These are phyloP conservation scores for Scutellaria minor DNA, from an alignment of 257 asterid genomes.

Conservation along the genomic window DNA sequence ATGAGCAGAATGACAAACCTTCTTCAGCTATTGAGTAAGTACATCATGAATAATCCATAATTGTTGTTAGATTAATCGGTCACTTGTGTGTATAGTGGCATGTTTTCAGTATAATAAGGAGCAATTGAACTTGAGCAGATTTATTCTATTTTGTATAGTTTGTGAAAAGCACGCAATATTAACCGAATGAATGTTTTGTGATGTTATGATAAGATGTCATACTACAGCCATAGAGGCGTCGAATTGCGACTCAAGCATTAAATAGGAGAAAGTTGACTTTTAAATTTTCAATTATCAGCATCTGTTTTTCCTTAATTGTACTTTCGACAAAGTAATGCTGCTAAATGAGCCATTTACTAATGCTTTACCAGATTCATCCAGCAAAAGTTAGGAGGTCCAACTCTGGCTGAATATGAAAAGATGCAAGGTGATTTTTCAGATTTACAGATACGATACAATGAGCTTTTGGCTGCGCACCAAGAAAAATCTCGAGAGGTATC, in stretches of 20 bases:
- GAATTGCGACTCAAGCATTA: not conserved
- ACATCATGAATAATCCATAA: constrained; percentile 2
- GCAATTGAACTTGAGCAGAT: constrained; percentile 16
- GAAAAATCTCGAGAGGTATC: constrained; percentile 77
- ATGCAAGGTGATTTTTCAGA: constrained; percentile 75
- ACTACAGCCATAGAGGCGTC: not conserved
- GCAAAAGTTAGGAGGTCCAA: constrained; percentile 91
- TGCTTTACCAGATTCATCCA: constrained; percentile 72
- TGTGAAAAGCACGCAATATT: not conserved
- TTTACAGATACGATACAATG: constrained; percentile 60
- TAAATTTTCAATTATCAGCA: constrained; percentile 1
- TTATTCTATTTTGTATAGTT: not conserved
- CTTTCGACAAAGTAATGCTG: not conserved
- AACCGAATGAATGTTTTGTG: constrained; percentile 7
- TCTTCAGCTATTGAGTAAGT: constrained; percentile 92
- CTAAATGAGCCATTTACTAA: constrained; percentile 9
- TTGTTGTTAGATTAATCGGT: constrained; percentile 17
- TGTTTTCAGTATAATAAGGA: constrained; percentile 16
- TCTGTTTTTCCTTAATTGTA: not conserved
- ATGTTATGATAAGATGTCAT: constrained; percentile 1
- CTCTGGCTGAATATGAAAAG: constrained; percentile 79
- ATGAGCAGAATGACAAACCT: constrained; percentile 94
- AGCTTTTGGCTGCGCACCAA: constrained; percentile 69
- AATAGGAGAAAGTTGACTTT: constrained; percentile 15
- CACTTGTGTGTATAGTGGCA: not conserved